phyloP scores from a whole-genome alignment of 2,329 filamentous ascomycete species.

The Chaetomium globosum region DNA sequence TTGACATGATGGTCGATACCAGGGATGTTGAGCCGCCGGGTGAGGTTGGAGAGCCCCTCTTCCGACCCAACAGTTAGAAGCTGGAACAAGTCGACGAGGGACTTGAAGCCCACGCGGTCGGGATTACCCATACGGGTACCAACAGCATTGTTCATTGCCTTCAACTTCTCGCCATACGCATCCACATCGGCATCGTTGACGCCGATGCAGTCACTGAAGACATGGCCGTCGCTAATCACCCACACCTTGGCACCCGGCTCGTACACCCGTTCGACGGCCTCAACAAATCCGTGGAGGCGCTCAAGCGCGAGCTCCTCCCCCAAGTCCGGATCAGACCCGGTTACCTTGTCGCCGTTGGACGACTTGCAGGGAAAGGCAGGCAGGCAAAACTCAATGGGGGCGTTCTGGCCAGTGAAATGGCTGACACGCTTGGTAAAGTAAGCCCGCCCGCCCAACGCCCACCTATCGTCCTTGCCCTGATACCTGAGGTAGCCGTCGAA shows the following conservation, averaged over 20 bases:
- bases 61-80: constrained; percentile 5
- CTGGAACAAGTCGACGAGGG: constrained; percentile 30
- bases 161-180: constrained; percentile 28
- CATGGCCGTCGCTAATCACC: constrained; percentile 34
- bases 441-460: constrained; percentile 17
- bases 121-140: constrained; percentile 21
- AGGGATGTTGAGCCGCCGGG: constrained; percentile 23
- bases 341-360: constrained; percentile 32
- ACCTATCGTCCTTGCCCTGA: constrained; percentile 28
- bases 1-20: constrained; percentile 27
- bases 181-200: constrained; percentile 32
- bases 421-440: constrained; percentile 28
- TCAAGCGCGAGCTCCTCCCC: constrained; percentile 31
- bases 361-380: constrained; percentile 33
- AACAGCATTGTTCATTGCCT: constrained; percentile 25
- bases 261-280: constrained; percentile 25
- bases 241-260: constrained; percentile 30
- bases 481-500: constrained; percentile 31
- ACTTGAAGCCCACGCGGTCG: constrained; percentile 28
- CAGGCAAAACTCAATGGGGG: constrained; percentile 26
- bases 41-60: constrained; percentile 13
- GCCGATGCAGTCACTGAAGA: constrained; percentile 33
- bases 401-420: constrained; percentile 25
- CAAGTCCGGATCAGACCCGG: constrained; percentile 26
- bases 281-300: constrained; percentile 27